Conservation (phyloP, 2,329 filamentous ascomycete genomes). For the Fusarium udum region DNA sequence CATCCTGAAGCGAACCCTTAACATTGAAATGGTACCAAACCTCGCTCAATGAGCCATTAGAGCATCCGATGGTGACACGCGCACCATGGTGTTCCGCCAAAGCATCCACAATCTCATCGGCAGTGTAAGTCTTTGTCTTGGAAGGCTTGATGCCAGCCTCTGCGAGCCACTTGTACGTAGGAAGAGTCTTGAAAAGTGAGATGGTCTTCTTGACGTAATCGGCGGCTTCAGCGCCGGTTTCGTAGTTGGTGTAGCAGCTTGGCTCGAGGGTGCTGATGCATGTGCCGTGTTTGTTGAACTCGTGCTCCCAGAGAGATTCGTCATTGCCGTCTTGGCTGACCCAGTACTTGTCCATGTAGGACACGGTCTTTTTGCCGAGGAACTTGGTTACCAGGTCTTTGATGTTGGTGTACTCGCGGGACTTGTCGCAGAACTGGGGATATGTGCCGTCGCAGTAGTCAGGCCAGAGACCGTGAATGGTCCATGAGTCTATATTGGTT, state of each 20-base stretch:
- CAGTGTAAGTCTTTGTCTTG: constrained; percentile 65
- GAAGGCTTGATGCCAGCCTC: constrained; percentile 69
- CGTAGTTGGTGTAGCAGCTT: constrained; percentile 71
- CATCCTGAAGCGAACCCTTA: constrained; percentile 66
- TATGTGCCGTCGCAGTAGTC: constrained; percentile 77
- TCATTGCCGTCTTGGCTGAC: constrained; percentile 72
- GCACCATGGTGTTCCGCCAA: constrained; percentile 64
- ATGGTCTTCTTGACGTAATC: constrained; percentile 76
- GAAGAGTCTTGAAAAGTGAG: constrained; percentile 71
- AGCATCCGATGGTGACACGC: constrained; percentile 67
- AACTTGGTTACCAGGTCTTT: constrained; percentile 67
- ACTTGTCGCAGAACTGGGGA: constrained; percentile 71
- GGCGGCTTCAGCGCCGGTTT: constrained; percentile 70
- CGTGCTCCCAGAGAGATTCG: constrained; percentile 76
- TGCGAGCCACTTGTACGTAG: constrained; percentile 70
- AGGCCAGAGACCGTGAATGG: constrained; percentile 75
- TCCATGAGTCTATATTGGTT: constrained; percentile 69
- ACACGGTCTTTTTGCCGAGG: constrained; percentile 62
- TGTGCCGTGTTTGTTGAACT: constrained; percentile 79
- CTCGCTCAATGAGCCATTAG: constrained; percentile 57
- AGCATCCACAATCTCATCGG: constrained; percentile 66
- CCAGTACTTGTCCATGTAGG: constrained; percentile 78
- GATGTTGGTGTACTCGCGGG: constrained; percentile 72
- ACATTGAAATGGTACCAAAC: constrained; percentile 73
- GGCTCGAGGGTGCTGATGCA: constrained; percentile 77